Conservation (phyloP, 306 rosid species). For the Corylus heterophylla region DNA sequence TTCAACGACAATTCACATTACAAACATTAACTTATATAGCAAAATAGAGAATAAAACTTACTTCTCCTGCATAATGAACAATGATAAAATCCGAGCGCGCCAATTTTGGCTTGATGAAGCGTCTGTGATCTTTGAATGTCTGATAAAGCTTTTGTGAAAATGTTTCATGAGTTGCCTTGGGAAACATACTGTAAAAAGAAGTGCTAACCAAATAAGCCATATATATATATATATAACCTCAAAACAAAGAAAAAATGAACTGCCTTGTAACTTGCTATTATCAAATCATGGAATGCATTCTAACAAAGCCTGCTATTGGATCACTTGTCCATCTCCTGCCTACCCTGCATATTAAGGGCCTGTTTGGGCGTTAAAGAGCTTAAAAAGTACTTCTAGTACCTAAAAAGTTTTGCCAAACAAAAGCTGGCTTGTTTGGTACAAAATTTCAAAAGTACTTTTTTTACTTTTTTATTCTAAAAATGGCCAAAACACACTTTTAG, state of each 20-base stretch:
- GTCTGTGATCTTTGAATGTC: constrained; percentile 78
- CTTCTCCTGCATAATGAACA: constrained; percentile 94
- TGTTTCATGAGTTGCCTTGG: constrained; percentile 89
- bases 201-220: constrained; percentile 10
- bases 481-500: too few relatives aligned
- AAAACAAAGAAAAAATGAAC: not conserved
- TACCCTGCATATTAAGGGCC: not conserved
- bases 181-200: constrained; percentile 73
- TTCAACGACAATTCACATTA: constrained; percentile 16
- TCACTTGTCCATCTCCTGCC: not conserved
- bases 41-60: constrained; percentile 42
- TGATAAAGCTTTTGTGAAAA: constrained; percentile 88
- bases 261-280: not conserved
- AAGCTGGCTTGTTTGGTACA: too few relatives aligned
- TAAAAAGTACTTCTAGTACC: too few relatives aligned
- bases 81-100: constrained; percentile 78
- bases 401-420: too few relatives aligned
- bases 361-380: too few relatives aligned
- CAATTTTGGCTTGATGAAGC: constrained; percentile 92
- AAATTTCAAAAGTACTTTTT: too few relatives aligned
- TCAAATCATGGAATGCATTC: not conserved
- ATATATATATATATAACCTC: not conserved
- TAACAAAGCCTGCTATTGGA: not conserved
- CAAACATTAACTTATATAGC: constrained; percentile 20
- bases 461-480: too few relatives aligned